phyloP scores from a whole-genome alignment of 768 basidiomycete species.

The Amanita brunnescens region DNA sequence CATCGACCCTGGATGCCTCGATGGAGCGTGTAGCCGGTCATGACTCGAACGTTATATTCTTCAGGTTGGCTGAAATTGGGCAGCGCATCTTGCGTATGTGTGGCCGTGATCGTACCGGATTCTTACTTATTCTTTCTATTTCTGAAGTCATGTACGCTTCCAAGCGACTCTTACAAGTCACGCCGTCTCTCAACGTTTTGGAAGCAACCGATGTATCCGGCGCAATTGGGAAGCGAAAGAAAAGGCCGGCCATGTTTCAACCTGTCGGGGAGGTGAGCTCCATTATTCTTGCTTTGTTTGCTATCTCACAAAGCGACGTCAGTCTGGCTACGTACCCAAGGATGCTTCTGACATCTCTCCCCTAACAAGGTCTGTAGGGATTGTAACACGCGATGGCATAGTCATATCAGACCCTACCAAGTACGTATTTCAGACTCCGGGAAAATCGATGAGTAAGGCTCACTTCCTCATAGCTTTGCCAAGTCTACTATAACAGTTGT shows the following conservation, averaged over 20 bases:
- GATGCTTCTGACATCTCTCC: constrained; percentile 56
- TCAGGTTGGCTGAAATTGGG: constrained; percentile 44
- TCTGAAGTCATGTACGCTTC: constrained; percentile 57
- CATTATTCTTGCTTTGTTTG: not conserved
- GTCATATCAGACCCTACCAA: constrained; percentile 59
- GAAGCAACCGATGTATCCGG: constrained; percentile 43
- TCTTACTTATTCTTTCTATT: not conserved
- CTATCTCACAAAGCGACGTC: constrained; percentile 1
- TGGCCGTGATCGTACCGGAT: not conserved
- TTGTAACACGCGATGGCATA: constrained; percentile 58
- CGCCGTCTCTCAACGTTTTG: constrained; percentile 44
- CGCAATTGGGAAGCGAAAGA: constrained; percentile 25
- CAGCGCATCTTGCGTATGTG: constrained; percentile 49
- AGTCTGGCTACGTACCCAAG: constrained; percentile 66
- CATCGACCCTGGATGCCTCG: constrained; percentile 42
- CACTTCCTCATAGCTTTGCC: constrained; percentile 25
- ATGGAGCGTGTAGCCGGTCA: constrained; percentile 50
- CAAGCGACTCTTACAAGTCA: constrained; percentile 52
- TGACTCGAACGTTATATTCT: constrained; percentile 53
- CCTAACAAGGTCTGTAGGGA: constrained; percentile 52
- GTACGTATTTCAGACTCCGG: constrained; percentile 30
- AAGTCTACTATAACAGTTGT: constrained; percentile 38
- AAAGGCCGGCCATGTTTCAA: constrained; percentile 39
- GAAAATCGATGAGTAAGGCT: not conserved
- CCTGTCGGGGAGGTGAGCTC: constrained; percentile 54